A percentile compares a stretch with the other conserved stretches of the same genome.
phyloP scores from a whole-genome alignment of 495 filamentous ascomycete genomes.

The Neurospora sp. region DNA sequence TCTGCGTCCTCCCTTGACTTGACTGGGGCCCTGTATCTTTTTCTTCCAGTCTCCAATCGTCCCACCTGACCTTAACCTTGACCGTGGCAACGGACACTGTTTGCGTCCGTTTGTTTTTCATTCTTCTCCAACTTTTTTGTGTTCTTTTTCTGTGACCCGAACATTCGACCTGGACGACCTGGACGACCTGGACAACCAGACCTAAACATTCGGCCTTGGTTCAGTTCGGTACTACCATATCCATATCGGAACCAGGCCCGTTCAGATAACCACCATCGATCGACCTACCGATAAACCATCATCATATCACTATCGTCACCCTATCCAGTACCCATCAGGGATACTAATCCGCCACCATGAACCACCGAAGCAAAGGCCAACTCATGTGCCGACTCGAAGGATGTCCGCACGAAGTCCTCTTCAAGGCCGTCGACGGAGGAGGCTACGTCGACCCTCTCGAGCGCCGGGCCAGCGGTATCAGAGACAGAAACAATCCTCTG shows the following conservation, averaged over 20 bases:
- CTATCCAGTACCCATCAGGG: too few relatives aligned
- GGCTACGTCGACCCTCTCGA: slow-evolving; percentile 9
- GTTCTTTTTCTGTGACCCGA: neutral
- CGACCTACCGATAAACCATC: neutral
- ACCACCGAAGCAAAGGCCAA: neutral
- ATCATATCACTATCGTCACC: neutral
- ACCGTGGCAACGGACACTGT: neutral
- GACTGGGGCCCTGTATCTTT: neutral
- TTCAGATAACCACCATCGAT: neutral
- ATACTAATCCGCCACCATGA: neutral
- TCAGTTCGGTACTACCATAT: neutral
- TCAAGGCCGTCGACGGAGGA: slow-evolving; percentile 11
- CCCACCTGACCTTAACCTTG: neutral
- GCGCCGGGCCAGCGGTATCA: slow-evolving; percentile 3
- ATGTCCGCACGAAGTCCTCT: slow-evolving; percentile 14
- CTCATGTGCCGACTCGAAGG: slow-evolving; percentile 14
- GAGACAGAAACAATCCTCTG: neutral
- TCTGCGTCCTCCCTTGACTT: neutral
- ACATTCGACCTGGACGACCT: neutral
- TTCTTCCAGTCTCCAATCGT: neutral
- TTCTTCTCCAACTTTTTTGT: neutral
- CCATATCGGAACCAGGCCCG: neutral
- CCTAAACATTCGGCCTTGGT: neutral
- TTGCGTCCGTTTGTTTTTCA: neutral
- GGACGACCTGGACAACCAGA: neutral